Base-by-base conservation (phyloP, 352 stramenopile species). In the Phytophthora pseudosyringae region DNA sequence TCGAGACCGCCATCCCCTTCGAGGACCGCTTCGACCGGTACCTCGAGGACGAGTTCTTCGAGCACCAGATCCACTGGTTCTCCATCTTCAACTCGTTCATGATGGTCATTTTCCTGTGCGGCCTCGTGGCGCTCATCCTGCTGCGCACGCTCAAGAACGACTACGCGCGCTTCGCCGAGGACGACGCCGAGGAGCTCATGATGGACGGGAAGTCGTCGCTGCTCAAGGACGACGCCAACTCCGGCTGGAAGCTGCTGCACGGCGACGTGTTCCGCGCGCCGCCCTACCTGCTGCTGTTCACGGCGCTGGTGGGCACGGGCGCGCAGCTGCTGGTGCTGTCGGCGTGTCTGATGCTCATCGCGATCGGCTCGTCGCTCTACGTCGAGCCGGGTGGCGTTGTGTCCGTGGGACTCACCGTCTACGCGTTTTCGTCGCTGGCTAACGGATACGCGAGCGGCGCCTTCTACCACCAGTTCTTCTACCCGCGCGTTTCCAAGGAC, bases 11-110 rank as follows among this genome's bases (percentile, higher is more conserved):
- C 16, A 98, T 98, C 59, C 54, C 86, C 4, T 99, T 99, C 67
- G 91, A 98, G 39, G 84, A 97, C 25, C 88, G 98, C 25, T 99
- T 99, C 69, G 90, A 99, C 75, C 86, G 95, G 21, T 99, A 99
- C 69, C 79, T 99, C 40, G 97, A 99, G 76, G 96, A 99, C 73
- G 91, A 97, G 69, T 99, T 99, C 67, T 99, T 99, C 73, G 98
- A 99, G 83, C 98, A 99, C 78, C 95, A 99, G 61, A 99, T 99
- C 71, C 95, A 98, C 69, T 98, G 95, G 95, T 98, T 98, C 64
- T 98, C 89, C 51, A 98, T 98, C 56, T 98, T 98, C 75, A 98
- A 98, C 75, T 97, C 91, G 67, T 98, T 98, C 71, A 98, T 98
- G 95, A 98, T 98, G 91, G 95, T 99, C 28, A 96, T 99, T 44